A percentile compares a stretch with the other conserved stretches of the same genome.
phyloP scores from a whole-genome alignment of 2,329 filamentous ascomycete genomes.

The Penicillium sp. region DNA sequence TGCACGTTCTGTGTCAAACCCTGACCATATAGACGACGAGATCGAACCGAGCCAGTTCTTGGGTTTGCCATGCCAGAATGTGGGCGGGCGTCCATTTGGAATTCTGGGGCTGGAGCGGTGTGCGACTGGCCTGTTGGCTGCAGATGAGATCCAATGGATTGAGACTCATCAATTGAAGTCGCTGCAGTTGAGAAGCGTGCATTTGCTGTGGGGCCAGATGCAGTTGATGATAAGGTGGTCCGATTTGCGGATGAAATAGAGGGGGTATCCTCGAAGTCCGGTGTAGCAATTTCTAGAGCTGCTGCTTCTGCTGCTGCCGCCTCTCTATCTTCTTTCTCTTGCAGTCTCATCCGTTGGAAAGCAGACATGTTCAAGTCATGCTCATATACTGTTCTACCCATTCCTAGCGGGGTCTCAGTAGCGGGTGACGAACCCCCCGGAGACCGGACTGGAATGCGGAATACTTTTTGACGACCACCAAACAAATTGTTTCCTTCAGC shows the following conservation, averaged over 20 bases:
- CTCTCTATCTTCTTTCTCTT: constrained; percentile 49
- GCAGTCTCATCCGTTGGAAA: constrained; percentile 71
- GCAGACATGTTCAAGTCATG: constrained; percentile 80
- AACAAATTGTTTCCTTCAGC: constrained; percentile 91
- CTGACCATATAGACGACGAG: constrained; percentile 77
- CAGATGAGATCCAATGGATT: constrained; percentile 42
- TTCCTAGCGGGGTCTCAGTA: constrained; percentile 39
- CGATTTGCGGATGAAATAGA: constrained; percentile 70
- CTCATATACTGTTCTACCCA: constrained; percentile 74
- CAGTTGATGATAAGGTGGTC: constrained; percentile 81
- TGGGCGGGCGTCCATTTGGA: constrained; percentile 25
- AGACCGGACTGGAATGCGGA: constrained; percentile 68
- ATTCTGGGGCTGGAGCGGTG: constrained; percentile 13
- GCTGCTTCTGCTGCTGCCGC: constrained; percentile 32
- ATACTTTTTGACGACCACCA: constrained; percentile 93
- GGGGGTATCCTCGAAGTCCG: constrained; percentile 47
- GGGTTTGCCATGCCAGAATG: constrained; percentile 39
- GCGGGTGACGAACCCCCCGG: constrained; percentile 32
- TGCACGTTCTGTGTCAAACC: constrained; percentile 76
- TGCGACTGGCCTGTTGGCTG: constrained; percentile 8
- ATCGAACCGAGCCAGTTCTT: constrained; percentile 68
- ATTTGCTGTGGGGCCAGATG: constrained; percentile 67
- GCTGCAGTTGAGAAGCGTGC: constrained; percentile 80
- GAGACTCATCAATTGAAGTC: constrained; percentile 76
- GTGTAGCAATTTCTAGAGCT: constrained; percentile 38